These are phyloP conservation scores for Diaporthe sp. DNA, from an alignment of 2,329 filamentous ascomycete genomes.

Conservation along the genomic window DNA sequence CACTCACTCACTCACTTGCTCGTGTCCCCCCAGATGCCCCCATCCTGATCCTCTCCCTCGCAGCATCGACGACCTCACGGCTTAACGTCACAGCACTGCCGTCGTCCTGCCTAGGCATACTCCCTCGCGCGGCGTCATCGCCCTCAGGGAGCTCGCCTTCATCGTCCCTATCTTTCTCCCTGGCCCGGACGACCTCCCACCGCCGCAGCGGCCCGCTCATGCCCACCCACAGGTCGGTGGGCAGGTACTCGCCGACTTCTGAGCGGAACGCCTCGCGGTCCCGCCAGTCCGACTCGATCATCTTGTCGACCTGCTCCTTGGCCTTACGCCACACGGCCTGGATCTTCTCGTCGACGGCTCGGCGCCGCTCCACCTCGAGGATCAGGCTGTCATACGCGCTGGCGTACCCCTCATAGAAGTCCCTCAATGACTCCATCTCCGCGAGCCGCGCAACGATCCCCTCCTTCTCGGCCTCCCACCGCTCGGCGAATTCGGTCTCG, in stretches of 20 bases:
- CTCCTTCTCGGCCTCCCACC: conserved; percentile 82
- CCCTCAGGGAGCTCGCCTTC: not conserved
- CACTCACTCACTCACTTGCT: not conserved
- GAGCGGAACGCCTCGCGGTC: conserved; percentile 84
- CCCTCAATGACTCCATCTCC: conserved; percentile 81
- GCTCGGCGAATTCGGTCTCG: conserved; percentile 71
- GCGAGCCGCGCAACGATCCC: conserved; percentile 77
- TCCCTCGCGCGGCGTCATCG: not conserved
- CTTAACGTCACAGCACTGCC: conserved; percentile 17
- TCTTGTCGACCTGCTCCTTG: conserved; percentile 79
- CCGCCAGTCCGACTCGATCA: conserved; percentile 79
- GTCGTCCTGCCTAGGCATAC: conserved; percentile 34
- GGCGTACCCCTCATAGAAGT: conserved; percentile 91
- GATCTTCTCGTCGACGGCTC: conserved; percentile 80
- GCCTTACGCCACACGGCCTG: conserved; percentile 82
- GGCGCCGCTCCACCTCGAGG: conserved; percentile 84
- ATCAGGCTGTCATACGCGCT: conserved; percentile 87
- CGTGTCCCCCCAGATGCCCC: not conserved
- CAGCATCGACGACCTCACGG: conserved; percentile 25
- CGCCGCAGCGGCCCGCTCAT: conserved; percentile 72
- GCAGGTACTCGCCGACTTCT: conserved; percentile 88
- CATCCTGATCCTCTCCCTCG: conserved; percentile 21
- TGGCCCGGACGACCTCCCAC: conserved; percentile 62
- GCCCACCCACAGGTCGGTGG: conserved; percentile 88
- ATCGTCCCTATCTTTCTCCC: not conserved